Evolutionary conservation across 176 grass and related monocot genomes (phyloP).

Genomic region (Avena atlantica): DNA sequence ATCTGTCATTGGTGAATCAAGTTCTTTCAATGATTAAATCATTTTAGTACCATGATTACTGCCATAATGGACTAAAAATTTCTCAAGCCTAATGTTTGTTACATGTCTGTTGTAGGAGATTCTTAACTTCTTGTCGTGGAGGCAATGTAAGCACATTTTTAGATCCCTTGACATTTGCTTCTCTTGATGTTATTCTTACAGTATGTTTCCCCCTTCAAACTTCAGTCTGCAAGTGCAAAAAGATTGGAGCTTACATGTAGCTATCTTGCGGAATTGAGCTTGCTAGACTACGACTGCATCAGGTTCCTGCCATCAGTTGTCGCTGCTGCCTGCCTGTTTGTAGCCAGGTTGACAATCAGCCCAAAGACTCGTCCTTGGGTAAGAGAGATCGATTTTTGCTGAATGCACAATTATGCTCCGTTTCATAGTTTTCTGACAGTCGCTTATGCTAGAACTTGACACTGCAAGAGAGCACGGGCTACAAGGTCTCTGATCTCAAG

Average conservation of each 20-base stretch:
- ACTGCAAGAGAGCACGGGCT: slow-evolving; percentile 49
- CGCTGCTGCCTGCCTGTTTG: slow-evolving; percentile 67
- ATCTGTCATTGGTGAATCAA: background rate
- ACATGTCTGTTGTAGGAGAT: slow-evolving; percentile 49
- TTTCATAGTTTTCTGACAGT: background rate
- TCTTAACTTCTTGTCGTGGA: slow-evolving; percentile 39
- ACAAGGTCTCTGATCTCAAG: slow-evolving; percentile 49
- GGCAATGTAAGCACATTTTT: slow-evolving; percentile 52
- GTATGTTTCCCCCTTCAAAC: background rate
- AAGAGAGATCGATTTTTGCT: background rate
- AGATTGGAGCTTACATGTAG: slow-evolving; percentile 47
- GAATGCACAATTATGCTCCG: background rate
- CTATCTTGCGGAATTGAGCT: slow-evolving; percentile 77
- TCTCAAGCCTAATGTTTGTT: slow-evolving; percentile 4
- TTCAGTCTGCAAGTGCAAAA: slow-evolving; percentile 20
- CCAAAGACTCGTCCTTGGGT: slow-evolving; percentile 67
- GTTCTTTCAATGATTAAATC: slow-evolving; percentile 16
- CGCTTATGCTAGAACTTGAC: slow-evolving; percentile 37
- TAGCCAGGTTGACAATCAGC: slow-evolving; percentile 58
- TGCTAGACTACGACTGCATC: slow-evolving; percentile 59
- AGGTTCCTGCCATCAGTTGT: slow-evolving; percentile 58
- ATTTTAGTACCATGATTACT: background rate
- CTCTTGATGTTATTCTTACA: background rate
- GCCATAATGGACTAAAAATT: background rate
- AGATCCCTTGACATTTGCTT: background rate